Conservation (phyloP, 106 monocot species). For the Acanthochlamys bracteata region DNA sequence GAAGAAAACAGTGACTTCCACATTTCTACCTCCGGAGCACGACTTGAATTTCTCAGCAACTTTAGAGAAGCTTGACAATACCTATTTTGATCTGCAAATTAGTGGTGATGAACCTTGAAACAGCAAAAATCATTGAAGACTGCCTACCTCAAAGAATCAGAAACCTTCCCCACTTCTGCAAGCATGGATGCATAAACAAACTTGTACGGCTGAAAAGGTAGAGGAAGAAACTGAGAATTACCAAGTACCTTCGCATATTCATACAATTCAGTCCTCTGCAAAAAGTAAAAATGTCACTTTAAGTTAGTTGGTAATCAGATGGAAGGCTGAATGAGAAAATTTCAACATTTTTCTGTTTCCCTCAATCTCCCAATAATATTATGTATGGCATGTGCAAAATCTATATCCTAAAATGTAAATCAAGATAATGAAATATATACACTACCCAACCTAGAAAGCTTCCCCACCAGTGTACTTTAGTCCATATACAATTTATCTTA, state of each 20-base stretch:
- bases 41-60: constrained; percentile 61
- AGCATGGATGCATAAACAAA: constrained; percentile 94
- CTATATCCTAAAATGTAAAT: no score
- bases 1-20: constrained; percentile 65
- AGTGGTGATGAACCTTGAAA: background rate
- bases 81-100: constrained; percentile 24
- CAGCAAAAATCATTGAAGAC: constrained; percentile 4
- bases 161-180: constrained; percentile 85
- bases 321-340: no score
- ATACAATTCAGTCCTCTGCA: constrained; percentile 93
- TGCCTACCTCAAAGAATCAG: constrained; percentile 76
- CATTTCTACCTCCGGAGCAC: constrained; percentile 74
- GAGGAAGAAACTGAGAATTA: constrained; percentile 85
- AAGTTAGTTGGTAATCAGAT: no score
- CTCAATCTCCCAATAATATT: no score
- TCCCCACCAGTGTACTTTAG: no score
- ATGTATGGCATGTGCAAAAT: no score
- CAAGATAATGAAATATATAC: no score
- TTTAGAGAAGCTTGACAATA: constrained; percentile 91
- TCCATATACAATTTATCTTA: no score
- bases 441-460: no score
- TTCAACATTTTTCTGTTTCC: no score
- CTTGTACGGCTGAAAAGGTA: constrained; percentile 93
- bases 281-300: background rate
- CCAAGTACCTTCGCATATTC: constrained; percentile 94